Percentiles rank a stretch among this genome's conserved stretches.
Conservation (phyloP, 495 filamentous ascomycete genomes). For the Penicillium paxilli region DNA sequence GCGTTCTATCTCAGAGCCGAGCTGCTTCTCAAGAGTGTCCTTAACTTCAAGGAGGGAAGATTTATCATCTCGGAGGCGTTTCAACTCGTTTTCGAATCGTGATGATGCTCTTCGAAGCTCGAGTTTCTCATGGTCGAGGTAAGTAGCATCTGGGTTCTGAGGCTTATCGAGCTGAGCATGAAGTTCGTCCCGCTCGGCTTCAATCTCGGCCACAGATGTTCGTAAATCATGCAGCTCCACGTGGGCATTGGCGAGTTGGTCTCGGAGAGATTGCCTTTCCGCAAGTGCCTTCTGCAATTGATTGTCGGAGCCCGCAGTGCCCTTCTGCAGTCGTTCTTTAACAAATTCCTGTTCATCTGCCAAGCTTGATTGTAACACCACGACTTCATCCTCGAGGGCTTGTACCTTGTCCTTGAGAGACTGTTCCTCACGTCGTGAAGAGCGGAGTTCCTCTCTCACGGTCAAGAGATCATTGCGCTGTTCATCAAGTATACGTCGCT, state of each 20-base stretch:
- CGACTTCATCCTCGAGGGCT: constrained; percentile 77
- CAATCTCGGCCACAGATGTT: constrained; percentile 49
- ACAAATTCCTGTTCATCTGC: constrained; percentile 73
- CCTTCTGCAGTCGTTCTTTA: constrained; percentile 52
- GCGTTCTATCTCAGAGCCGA: constrained; percentile 55
- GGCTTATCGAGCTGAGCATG: constrained; percentile 53
- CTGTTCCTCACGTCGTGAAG: constrained; percentile 63
- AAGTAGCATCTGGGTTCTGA: constrained; percentile 51
- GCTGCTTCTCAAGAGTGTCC: constrained; percentile 54
- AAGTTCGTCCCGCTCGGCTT: constrained; percentile 66
- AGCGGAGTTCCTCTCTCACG: constrained; percentile 66
- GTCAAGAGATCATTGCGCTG: constrained; percentile 58
- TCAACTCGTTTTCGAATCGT: constrained; percentile 60
- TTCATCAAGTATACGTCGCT: constrained; percentile 53
- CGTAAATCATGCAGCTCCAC: constrained; percentile 60
- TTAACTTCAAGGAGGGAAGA: constrained; percentile 49
- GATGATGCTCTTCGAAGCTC: constrained; percentile 60
- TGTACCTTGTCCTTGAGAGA: constrained; percentile 66
- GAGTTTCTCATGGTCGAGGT: constrained; percentile 61
- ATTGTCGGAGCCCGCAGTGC: constrained; percentile 45
- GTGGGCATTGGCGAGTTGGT: constrained; percentile 60
- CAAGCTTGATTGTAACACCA: constrained; percentile 69
- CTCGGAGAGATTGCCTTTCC: constrained; percentile 63
- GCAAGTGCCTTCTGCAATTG: constrained; percentile 50
- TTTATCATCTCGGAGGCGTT: constrained; percentile 59